phyloP scores from a whole-genome alignment of 495 filamentous ascomycete genomes.

The Cercophora sp. region DNA sequence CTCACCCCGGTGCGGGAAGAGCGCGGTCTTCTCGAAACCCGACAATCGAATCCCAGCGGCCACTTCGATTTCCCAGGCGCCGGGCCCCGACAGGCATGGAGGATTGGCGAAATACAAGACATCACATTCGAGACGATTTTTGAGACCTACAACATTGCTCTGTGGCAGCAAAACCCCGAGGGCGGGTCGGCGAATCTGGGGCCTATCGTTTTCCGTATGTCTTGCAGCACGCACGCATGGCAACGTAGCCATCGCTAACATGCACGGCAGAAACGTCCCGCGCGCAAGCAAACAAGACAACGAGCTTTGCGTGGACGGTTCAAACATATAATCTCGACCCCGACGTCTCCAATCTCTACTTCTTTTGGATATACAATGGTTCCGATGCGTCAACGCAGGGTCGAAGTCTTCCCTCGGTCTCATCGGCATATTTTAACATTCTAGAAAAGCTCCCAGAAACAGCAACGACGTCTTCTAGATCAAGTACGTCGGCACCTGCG shows the following conservation, averaged over 20 bases:
- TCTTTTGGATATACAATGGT: constrained; percentile 27
- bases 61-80: background rate
- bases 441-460: background rate
- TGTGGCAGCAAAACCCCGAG: constrained; percentile 14
- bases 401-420: constrained; percentile 2
- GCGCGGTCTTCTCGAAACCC: no score
- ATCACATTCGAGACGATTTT: constrained; percentile 16
- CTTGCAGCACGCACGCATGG: no score
- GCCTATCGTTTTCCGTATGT: constrained; percentile 20
- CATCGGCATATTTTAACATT: constrained; percentile 35
- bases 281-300: no score
- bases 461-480: background rate
- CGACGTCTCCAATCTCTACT: constrained; percentile 25
- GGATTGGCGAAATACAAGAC: constrained; percentile 11
- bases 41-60: background rate
- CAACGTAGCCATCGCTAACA: no score
- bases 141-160: constrained; percentile 16
- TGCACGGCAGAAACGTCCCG: no score
- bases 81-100: constrained; percentile 7
- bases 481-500: background rate
- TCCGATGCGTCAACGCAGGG: constrained; percentile 2
- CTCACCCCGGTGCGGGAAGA: no score
- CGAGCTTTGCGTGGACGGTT: constrained; percentile 30
- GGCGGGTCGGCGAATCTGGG: constrained; percentile 14
- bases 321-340: constrained; percentile 27